Evolutionary conservation across 1,284 basidiomycete species (phyloP).

Genomic region (Schizophyllum commune): DNA sequence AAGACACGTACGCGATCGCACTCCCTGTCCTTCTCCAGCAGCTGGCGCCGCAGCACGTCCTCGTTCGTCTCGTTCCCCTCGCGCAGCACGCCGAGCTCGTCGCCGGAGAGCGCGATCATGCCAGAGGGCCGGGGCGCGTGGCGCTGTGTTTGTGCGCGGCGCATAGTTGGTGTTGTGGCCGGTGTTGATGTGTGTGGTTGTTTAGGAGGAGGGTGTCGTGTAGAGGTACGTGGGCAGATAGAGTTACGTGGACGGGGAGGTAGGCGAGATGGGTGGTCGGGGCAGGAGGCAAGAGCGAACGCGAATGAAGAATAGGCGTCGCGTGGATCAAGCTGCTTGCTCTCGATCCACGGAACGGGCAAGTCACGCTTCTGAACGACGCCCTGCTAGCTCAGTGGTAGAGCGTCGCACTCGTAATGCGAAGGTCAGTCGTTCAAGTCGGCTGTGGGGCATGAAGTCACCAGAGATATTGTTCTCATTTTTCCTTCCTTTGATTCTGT

Average conservation of each 20-base stretch:
- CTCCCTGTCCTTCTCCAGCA: slow-evolving; percentile 65
- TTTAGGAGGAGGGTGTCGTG: no score
- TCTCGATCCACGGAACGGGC: no score
- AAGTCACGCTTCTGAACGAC: no score
- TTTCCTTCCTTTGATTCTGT: no score
- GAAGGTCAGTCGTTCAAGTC: background rate
- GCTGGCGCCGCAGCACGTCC: slow-evolving; percentile 51
- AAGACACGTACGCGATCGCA: slow-evolving; percentile 48
- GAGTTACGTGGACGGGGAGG: no score
- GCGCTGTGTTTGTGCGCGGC: slow-evolving; percentile 48
- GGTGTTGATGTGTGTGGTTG: no score
- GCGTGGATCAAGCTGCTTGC: no score
- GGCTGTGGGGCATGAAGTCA: background rate
- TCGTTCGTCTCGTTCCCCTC: slow-evolving; percentile 56
- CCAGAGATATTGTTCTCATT: no score
- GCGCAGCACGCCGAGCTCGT: slow-evolving; percentile 54
- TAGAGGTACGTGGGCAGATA: no score
- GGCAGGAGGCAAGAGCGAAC: no score
- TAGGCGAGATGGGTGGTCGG: no score
- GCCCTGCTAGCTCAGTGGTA: background rate
- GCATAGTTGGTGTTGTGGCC: slow-evolving; percentile 25
- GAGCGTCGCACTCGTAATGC: background rate
- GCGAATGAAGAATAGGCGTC: no score
- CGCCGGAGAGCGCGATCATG: slow-evolving; percentile 26
- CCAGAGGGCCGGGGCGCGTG: slow-evolving; percentile 44